Conservation (phyloP, 495 filamentous ascomycete genomes). For the Xylaria sp. region DNA sequence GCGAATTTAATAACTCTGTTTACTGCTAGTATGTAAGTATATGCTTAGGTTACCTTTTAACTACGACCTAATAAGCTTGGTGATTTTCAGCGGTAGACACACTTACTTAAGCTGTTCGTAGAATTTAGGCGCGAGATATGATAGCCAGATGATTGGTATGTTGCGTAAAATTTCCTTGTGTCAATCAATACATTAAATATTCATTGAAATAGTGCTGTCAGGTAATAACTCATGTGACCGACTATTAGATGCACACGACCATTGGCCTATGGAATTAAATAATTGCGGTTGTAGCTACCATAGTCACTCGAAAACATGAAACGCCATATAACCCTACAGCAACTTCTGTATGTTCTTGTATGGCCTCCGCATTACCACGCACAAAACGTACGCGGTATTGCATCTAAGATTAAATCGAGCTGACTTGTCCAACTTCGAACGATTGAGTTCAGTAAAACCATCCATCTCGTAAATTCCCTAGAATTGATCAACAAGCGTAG, state of each 20-base stretch:
- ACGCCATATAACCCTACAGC: too few relatives aligned
- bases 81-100: too few relatives aligned
- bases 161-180: too few relatives aligned
- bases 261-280: neutral
- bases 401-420: neutral
- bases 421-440: neutral
- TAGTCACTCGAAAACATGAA: neutral
- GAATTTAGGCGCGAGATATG: neutral
- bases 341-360: too few relatives aligned
- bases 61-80: neutral
- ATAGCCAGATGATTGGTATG: too few relatives aligned
- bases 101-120: neutral
- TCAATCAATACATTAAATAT: neutral
- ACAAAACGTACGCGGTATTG: neutral
- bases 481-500: neutral
- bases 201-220: neutral
- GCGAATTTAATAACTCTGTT: too few relatives aligned
- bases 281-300: neutral
- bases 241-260: neutral
- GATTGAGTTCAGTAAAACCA: neutral
- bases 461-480: neutral
- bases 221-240: neutral
- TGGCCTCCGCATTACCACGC: neutral
- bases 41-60: neutral
- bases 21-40: too few relatives aligned